Base-by-base conservation (phyloP, 352 stramenopile genomes). In the Pythium sukuiense region DNA sequence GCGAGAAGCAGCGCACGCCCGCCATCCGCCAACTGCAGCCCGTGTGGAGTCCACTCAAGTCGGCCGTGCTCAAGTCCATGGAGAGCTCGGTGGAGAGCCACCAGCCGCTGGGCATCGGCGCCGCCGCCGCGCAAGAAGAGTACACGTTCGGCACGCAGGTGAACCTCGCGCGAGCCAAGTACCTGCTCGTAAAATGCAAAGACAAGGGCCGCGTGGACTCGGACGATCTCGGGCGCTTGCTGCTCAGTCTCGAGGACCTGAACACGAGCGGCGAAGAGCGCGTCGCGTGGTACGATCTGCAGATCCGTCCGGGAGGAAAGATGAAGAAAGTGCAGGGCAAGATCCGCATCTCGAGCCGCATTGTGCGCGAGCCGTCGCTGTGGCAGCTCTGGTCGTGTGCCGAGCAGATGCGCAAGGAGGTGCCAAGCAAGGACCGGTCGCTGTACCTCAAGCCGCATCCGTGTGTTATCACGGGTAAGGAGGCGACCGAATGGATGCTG, bases 321-420 rank as follows among this genome's bases (percentile, higher is more conserved):
- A 93, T 93, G 85, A 95, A 94, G 65, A 76, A 85, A 52, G 85
- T 93, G 48, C 83, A 93, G 68, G 87, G 87, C 9, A 92, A 92
- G 73, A 73, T 95, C 52, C 67, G 77, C 18, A 89, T 95, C 60
- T 92, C 87, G 46, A 94, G 83, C 65, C 85, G 87, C n/a, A 94
- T 94, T 57, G 73, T 93, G 67, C 76, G 83, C 24, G 87, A 95
- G 64, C 87, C 87, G 46, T 91, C 82, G 68, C 73, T 93, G 37
- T 88, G 82, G 80, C 85, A 95, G 74, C 73, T 95, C 29, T 95
- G 87, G 87, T 83, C 79, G 27, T 86, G 77, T n/a, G 87, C 79
- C 6, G 87, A 93, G 64, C 87, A 95, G 69, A 91, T 95, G 82
- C 77, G 87, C 16, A 74, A 78, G 41, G 87, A 95, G 69, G 70